phyloP scores from a whole-genome alignment of 2,329 filamentous ascomycete species.

The Pseudogymnoascus sp. region DNA sequence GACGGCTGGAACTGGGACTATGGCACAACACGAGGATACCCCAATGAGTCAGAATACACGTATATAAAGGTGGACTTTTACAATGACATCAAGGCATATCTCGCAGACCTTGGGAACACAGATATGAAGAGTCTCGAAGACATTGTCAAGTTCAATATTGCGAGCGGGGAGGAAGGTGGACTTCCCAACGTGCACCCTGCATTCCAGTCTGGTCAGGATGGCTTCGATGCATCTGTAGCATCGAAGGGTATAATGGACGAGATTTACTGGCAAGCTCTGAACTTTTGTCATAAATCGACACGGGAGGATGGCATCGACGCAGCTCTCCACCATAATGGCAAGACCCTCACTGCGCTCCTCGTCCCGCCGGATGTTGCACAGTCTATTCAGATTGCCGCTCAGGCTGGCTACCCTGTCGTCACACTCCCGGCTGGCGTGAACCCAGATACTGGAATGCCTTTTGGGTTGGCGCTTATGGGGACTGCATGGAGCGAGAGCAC shows the following conservation, averaged over 20 bases:
- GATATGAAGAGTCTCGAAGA: conserved; percentile 1
- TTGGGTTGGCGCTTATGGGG: conserved; percentile 50
- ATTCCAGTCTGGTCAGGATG: conserved; percentile 60
- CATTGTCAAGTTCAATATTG: conserved; percentile 5
- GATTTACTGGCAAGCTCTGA: conserved; percentile 59
- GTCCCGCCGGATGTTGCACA: conserved; percentile 62
- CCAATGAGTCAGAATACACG: conserved; percentile 50
- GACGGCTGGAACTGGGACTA: conserved; percentile 70
- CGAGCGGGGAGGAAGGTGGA: neutral
- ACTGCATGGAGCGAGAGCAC: conserved; percentile 53
- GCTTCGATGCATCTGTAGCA: conserved; percentile 54
- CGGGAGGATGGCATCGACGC: conserved; percentile 62
- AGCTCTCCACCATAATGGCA: conserved; percentile 43
- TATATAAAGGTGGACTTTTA: conserved; percentile 5
- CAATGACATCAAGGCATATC: neutral
- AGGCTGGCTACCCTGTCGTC: conserved; percentile 67
- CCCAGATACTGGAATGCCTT: conserved; percentile 48
- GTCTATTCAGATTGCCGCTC: conserved; percentile 50
- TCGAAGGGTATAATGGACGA: conserved; percentile 54
- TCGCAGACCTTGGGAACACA: neutral
- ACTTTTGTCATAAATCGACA: conserved; percentile 49
- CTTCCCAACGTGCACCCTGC: conserved; percentile 9
- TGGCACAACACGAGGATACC: conserved; percentile 50
- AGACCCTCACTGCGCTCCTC: conserved; percentile 51
- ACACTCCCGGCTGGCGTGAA: conserved; percentile 57